phyloP scores from a whole-genome alignment of 192 early-diverging fungal species.

The Dissophora ornata region DNA sequence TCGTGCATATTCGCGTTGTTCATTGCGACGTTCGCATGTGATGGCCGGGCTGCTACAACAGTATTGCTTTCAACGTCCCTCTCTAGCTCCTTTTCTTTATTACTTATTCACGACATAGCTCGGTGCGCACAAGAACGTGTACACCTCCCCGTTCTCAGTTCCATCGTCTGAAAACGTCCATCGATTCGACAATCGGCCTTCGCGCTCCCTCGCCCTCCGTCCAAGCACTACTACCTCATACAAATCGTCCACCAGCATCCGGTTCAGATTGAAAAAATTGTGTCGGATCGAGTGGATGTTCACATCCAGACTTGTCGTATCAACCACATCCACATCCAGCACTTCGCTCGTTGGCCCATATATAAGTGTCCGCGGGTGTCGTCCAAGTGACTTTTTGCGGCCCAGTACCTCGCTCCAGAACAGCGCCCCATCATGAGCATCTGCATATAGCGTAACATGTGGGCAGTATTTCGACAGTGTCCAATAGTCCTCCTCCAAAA shows the following conservation, averaged over 20 bases:
- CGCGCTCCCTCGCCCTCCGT: conserved; percentile 46
- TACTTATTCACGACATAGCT: conserved; percentile 59
- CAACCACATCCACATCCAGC: conserved; percentile 55
- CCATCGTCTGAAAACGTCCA: conserved; percentile 48
- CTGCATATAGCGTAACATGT: conserved; percentile 53
- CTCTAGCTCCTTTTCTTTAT: too few species aligned
- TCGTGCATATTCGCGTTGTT: too few species aligned
- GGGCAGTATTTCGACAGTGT: conserved; percentile 47
- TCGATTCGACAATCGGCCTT: conserved; percentile 38
- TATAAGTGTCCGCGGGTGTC: conserved; percentile 35
- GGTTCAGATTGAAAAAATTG: conserved; percentile 56
- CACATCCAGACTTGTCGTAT: conserved; percentile 55
- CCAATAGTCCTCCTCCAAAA: conserved; percentile 49
- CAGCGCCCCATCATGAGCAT: conserved; percentile 49
- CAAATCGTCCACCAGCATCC: conserved; percentile 56
- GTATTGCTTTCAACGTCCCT: too few species aligned
- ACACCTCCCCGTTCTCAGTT: conserved; percentile 44
- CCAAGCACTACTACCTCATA: conserved; percentile 53
- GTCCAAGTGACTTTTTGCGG: conserved; percentile 29
- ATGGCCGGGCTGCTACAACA: too few species aligned
- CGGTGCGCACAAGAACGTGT: conserved; percentile 57
- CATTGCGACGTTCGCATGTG: too few species aligned
- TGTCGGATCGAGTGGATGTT: conserved; percentile 58
- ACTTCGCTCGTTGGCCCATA: conserved; percentile 38
- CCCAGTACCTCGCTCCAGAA: conserved; percentile 42